Base-by-base conservation (phyloP, 805 yeast genomes). In the Pichia pseudocactophila region DNA sequence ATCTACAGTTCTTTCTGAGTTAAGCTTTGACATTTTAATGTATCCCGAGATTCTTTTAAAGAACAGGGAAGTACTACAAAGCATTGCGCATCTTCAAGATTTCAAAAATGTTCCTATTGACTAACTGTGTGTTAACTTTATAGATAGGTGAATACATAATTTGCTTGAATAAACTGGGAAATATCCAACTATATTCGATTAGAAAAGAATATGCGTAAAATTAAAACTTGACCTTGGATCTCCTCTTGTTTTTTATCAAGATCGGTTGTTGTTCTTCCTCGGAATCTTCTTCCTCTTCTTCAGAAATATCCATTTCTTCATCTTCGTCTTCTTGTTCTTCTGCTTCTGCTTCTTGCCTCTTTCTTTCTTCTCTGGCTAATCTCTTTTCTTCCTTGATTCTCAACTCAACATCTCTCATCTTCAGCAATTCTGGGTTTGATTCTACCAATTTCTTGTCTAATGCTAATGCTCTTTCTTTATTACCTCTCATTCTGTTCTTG, bases 401-500 rank as follows among this genome's bases (percentile, higher is more conserved):
- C 51, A 87, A 65, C 69, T 89, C 97, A 44, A 89, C 96, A 31
- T 88, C 97, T 72, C 97, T 84, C 75, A 87, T 78, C 65, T 78
- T 83, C 68, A 92, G 74, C 61, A 90, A 70, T 61, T 84, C 95
- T 53, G 96, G 96, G 69, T 92, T 78, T 44, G 76, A 69, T 61
- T 81, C 96, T 38, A 92, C 92, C 60, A 92, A 73, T 67, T 86
- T 86, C 69, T 79, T 80, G 68, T 92, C 98, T 44, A 82, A 71
- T 42, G 80, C 86, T 58, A 87, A 72, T 64, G 84, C 83, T 64
- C 79, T 78, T 54, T 84, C 96, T 67, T 80, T 84, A 70, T 92
- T 92, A 50, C 96, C 97, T 67, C 84, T 86, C 98, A 92, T 92
- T 79, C 98, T 84, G 71, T 89, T 88, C 87, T 89, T 90, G 73